Conservation (phyloP, 2,329 filamentous ascomycete genomes). For the Fusarium sp. region DNA sequence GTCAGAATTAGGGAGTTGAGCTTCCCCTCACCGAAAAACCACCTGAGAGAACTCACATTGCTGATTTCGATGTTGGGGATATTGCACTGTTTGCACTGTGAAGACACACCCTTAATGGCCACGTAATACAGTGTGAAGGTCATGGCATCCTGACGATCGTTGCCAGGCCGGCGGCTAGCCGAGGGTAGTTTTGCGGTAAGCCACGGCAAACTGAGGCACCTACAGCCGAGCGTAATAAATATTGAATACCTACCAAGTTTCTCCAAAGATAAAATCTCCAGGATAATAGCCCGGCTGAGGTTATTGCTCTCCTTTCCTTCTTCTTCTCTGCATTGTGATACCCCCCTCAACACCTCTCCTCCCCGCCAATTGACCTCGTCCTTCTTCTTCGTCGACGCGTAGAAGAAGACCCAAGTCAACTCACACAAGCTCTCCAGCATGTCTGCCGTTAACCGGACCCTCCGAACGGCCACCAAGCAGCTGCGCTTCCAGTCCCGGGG, state of each 20-base stretch:
- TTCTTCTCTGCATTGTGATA: conserved; percentile 34
- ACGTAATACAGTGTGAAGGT: conserved; percentile 11
- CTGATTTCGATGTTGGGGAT: conserved; percentile 10
- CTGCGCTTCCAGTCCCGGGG: conserved; percentile 62
- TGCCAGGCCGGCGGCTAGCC: conserved; percentile 45
- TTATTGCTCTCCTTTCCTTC: conserved; percentile 13
- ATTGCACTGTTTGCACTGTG: conserved; percentile 5
- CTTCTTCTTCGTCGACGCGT: conserved; percentile 26
- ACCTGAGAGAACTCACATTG: conserved; percentile 12
- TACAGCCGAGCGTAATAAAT: conserved; percentile 50
- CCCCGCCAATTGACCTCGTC: conserved; percentile 25
- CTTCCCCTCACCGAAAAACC: conserved; percentile 23
- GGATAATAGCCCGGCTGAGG: conserved; percentile 28
- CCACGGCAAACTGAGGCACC: conserved; percentile 42
- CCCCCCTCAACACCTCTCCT: conserved; percentile 17
- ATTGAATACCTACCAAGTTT: conserved; percentile 36
- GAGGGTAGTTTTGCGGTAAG: conserved; percentile 49
- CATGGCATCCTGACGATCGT: conserved; percentile 1
- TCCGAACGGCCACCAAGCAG: conserved; percentile 69
- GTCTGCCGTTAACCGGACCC: conserved; percentile 69
- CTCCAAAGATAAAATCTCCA: conserved; percentile 28
- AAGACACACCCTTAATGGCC: accelerated
- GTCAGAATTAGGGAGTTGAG: neutral
- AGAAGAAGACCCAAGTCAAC: conserved; percentile 27
- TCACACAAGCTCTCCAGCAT: conserved; percentile 53